Evolutionary conservation across 108 stramenopile genomes (phyloP).

Genomic region (Cyclotella kingstonii): DNA sequence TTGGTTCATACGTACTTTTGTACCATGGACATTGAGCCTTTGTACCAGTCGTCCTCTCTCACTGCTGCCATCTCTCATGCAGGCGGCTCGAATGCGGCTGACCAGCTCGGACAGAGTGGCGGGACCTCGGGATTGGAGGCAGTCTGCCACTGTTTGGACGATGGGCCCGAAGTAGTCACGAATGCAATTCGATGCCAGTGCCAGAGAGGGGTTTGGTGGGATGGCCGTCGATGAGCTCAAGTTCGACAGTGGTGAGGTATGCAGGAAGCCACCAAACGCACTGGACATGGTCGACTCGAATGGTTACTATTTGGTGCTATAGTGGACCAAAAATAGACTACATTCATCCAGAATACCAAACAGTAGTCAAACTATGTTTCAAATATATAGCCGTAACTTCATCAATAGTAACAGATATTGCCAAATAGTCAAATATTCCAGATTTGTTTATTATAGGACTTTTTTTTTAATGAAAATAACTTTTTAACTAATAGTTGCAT

Average conservation of each 20-base stretch:
- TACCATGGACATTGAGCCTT: constrained; percentile 17
- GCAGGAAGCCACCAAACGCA: constrained; percentile 65
- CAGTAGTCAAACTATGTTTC: too few relatives aligned
- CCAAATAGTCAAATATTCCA: too few relatives aligned
- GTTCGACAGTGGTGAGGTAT: constrained; percentile 59
- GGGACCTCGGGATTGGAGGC: constrained; percentile 51
- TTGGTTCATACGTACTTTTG: constrained; percentile 40
- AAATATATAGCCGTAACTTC: too few relatives aligned
- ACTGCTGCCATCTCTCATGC: constrained; percentile 41
- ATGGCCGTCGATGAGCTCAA: constrained; percentile 45
- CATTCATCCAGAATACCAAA: too few relatives aligned
- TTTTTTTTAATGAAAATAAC: too few relatives aligned
- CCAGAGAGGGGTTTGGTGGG: constrained; percentile 49
- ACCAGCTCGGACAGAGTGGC: constrained; percentile 52
- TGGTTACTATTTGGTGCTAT: too few relatives aligned
- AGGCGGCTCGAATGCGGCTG: constrained; percentile 38
- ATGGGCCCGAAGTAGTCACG: constrained; percentile 79
- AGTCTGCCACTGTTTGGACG: constrained; percentile 78
- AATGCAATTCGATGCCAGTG: constrained; percentile 69
- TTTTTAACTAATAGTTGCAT: too few relatives aligned
- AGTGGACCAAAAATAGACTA: too few relatives aligned
- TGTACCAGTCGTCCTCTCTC: constrained; percentile 40
- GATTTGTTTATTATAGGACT: too few relatives aligned
- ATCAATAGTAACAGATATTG: too few relatives aligned
- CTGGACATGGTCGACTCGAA: too few relatives aligned